Percentiles rank a stretch among this genome's conserved stretches.
These are phyloP conservation scores for Akanthomyces lecanii DNA, from an alignment of 2,329 filamentous ascomycete genomes.

Conservation along the genomic window DNA sequence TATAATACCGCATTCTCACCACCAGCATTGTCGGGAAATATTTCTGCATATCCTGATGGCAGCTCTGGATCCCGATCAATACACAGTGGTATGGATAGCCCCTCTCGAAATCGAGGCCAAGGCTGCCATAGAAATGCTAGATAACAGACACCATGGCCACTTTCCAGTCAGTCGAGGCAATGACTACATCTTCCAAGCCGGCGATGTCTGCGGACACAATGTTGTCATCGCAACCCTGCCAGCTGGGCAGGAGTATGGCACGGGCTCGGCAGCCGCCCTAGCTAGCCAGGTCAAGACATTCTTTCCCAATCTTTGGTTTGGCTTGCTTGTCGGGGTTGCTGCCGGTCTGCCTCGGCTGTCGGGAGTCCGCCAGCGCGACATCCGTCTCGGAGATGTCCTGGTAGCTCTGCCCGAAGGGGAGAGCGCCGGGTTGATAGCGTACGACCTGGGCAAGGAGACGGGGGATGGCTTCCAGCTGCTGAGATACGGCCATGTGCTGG, in stretches of 20 bases:
- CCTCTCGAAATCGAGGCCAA: conserved; percentile 34
- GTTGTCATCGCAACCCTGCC: conserved; percentile 32
- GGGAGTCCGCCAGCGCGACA: conserved; percentile 27
- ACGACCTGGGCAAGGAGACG: conserved; percentile 33
- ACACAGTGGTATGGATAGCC: conserved; percentile 23
- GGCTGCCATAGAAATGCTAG: conserved; percentile 33
- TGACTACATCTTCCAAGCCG: conserved; percentile 35
- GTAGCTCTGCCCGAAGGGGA: conserved; percentile 27
- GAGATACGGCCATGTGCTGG: conserved; percentile 23
- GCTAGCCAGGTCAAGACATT: conserved; percentile 30
- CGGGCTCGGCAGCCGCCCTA: conserved; percentile 29
- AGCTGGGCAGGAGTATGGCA: conserved; percentile 30
- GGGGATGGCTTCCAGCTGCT: conserved; percentile 26
- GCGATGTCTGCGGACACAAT: conserved; percentile 33
- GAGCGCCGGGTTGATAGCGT: conserved; percentile 28
- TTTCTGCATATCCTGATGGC: no score
- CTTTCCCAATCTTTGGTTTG: conserved; percentile 34
- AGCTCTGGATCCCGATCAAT: conserved; percentile 20
- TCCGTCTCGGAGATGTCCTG: conserved; percentile 36
- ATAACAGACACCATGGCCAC: conserved; percentile 28
- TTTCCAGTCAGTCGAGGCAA: conserved; percentile 30
- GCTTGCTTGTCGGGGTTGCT: conserved; percentile 34
- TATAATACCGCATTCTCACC: no score
- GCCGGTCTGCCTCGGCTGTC: conserved; percentile 29
- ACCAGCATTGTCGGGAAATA: no score